Evolutionary conservation across 2,329 filamentous ascomycete species (phyloP).

Genomic region (Pestalotiopsis sp.): DNA sequence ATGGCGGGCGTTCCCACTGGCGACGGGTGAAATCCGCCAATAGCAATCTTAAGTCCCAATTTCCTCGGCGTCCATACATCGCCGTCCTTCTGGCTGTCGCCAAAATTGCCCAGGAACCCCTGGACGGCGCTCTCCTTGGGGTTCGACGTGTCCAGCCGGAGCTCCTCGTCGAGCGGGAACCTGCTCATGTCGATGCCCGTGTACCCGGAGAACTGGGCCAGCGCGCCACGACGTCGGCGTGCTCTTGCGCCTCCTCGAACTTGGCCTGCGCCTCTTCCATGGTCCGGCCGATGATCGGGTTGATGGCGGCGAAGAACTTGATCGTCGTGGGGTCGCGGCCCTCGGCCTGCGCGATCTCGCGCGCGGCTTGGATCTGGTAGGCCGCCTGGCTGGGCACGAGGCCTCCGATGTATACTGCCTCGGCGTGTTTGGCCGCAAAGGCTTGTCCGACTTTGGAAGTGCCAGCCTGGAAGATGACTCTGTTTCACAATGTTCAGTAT

Average conservation of each 20-base stretch:
- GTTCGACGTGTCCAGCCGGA: slow-evolving; percentile 3
- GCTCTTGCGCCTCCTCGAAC: slow-evolving; percentile 3
- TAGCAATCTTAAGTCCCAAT: slow-evolving; percentile 1
- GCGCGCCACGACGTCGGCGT: slow-evolving; percentile 6
- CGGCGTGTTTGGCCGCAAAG: slow-evolving; percentile 65
- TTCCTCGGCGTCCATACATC: neutral
- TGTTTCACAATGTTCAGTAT: neutral
- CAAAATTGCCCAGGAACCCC: slow-evolving; percentile 1
- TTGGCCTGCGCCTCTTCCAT: neutral
- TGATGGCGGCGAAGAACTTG: slow-evolving; percentile 10
- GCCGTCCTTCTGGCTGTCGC: slow-evolving; percentile 5
- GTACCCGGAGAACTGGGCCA: slow-evolving; percentile 4
- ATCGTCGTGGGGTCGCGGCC: neutral
- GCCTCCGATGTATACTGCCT: slow-evolving; percentile 46
- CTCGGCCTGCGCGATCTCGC: neutral
- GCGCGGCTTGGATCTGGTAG: slow-evolving; percentile 5
- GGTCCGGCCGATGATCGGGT: neutral
- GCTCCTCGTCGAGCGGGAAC: slow-evolving; percentile 3
- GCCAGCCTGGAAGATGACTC: slow-evolving; percentile 63
- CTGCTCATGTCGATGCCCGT: slow-evolving; percentile 7
- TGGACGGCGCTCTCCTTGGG: slow-evolving; percentile 6
- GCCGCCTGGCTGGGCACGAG: slow-evolving; percentile 3
- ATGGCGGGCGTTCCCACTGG: neutral
- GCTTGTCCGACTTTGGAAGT: slow-evolving; percentile 60
- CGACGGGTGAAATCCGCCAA: slow-evolving; percentile 1